A percentile compares a stretch with the other conserved stretches of the same genome.
phyloP scores from a whole-genome alignment of 1,139 yeast genomes.

The Candida anutae region DNA sequence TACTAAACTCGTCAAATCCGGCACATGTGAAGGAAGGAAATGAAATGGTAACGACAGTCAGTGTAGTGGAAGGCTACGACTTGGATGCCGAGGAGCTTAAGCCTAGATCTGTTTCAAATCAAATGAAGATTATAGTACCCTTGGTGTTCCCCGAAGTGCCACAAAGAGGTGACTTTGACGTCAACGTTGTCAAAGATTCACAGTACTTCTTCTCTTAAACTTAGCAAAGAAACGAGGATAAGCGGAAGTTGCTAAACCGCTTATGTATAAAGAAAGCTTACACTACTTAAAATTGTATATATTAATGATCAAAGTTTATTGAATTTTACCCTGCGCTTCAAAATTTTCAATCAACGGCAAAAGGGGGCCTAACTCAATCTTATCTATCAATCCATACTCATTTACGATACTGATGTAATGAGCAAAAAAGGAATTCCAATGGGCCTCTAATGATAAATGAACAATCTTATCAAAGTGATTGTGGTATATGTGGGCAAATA shows the following conservation, averaged over 20 bases:
- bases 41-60: slow-evolving; percentile 65
- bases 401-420: slow-evolving; percentile 83
- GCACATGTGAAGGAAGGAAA: slow-evolving; percentile 44
- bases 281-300: too few species aligned
- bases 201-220: slow-evolving; percentile 69
- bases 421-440: slow-evolving; percentile 97
- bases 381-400: slow-evolving; percentile 75
- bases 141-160: slow-evolving; percentile 71
- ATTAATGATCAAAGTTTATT: slow-evolving; percentile 14
- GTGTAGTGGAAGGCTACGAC: slow-evolving; percentile 44
- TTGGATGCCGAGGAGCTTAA: slow-evolving; percentile 18
- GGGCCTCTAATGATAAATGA: slow-evolving; percentile 89
- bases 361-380: slow-evolving; percentile 73
- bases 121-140: slow-evolving; percentile 45
- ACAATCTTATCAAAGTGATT: slow-evolving; percentile 90
- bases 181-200: slow-evolving; percentile 60
- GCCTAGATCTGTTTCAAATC: slow-evolving; percentile 14
- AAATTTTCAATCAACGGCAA: slow-evolving; percentile 67
- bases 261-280: too few species aligned
- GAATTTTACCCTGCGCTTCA: slow-evolving; percentile 80
- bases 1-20: slow-evolving; percentile 48
- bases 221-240: too few species aligned
- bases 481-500: slow-evolving; percentile 93
- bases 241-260: too few species aligned
- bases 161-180: slow-evolving; percentile 77